phyloP scores from a whole-genome alignment of 1,139 yeast species.

The Martiniozyma asiatica region DNA sequence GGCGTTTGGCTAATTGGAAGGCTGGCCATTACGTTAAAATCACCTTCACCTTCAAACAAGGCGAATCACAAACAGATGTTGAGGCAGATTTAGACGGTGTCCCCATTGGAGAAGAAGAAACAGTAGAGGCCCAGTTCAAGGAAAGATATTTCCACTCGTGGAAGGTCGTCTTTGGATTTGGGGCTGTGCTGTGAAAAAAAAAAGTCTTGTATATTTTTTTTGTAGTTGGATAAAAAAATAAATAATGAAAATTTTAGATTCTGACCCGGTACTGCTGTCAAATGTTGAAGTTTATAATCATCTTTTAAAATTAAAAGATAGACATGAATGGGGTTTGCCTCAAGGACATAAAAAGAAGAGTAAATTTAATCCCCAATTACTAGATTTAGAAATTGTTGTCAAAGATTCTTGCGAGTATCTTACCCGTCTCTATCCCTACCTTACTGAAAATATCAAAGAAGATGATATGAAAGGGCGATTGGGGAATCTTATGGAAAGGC shows the following conservation, averaged over 20 bases:
- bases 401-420: conserved; percentile 39
- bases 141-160: conserved; percentile 81
- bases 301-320: conserved; percentile 37
- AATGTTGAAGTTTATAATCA: conserved; percentile 63
- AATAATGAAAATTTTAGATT: conserved; percentile 31
- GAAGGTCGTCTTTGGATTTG: conserved; percentile 87
- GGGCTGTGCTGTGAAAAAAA: no score
- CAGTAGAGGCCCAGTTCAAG: conserved; percentile 74
- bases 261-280: conserved; percentile 54
- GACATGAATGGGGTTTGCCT: conserved; percentile 34
- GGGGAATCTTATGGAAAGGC: conserved; percentile 35
- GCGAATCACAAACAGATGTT: conserved; percentile 70
- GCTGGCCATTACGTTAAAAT: conserved; percentile 65
- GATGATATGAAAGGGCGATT: conserved; percentile 22
- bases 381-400: conserved; percentile 55
- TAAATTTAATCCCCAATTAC: conserved; percentile 30
- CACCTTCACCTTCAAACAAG: conserved; percentile 56
- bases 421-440: no score
- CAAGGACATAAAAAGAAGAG: no score
- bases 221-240: no score
- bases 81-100: conserved; percentile 78
- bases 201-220: conserved; percentile 8
- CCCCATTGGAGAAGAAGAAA: conserved; percentile 94
- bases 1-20: conserved; percentile 91
- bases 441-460: neutral